Percentiles rank a stretch among this genome's conserved stretches.
Conservation (phyloP, 768 basidiomycete genomes). For the Pulveroboletus ravenelii region DNA sequence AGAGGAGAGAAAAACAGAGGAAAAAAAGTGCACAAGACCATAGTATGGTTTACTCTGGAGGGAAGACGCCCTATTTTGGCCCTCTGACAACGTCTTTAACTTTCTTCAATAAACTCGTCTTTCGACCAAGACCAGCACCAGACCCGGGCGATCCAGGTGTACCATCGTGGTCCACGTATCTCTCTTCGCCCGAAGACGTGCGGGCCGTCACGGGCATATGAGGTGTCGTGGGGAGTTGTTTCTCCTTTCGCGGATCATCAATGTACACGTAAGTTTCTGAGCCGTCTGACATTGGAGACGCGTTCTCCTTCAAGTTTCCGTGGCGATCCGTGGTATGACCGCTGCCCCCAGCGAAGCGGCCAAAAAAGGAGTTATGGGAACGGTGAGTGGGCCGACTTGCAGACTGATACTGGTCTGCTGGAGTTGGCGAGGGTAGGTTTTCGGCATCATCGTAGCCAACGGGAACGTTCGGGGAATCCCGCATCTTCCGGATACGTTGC, state of each 20-base stretch:
- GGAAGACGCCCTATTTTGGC: constrained; percentile 31
- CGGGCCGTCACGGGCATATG: constrained; percentile 21
- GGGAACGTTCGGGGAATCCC: constrained; percentile 79
- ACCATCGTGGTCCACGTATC: constrained; percentile 49
- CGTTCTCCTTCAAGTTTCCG: constrained; percentile 34
- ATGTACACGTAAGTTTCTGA: constrained; percentile 67
- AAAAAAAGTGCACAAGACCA: constrained; percentile 5
- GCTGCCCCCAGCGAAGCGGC: constrained; percentile 52
- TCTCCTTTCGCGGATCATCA: constrained; percentile 46
- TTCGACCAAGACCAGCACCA: constrained; percentile 53
- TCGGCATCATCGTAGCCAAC: constrained; percentile 43
- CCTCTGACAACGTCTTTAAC: constrained; percentile 69
- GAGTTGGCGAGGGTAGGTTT: constrained; percentile 43
- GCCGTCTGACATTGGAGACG: constrained; percentile 28
- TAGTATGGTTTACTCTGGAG: constrained; percentile 7
- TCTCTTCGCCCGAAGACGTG: constrained; percentile 27
- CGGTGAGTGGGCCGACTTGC: constrained; percentile 59
- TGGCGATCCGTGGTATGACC: constrained; percentile 27
- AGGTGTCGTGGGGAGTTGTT: constrained; percentile 49
- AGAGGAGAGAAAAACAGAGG: neutral
- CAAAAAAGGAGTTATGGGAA: constrained; percentile 70
- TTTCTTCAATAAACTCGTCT: constrained; percentile 76
- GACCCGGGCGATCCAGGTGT: constrained; percentile 34
- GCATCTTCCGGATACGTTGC: constrained; percentile 86
- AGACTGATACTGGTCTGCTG: constrained; percentile 27